These are phyloP conservation scores for Fusarium neocosmosporiellum DNA, from an alignment of 2,329 filamentous ascomycete genomes.

Conservation along the genomic window DNA sequence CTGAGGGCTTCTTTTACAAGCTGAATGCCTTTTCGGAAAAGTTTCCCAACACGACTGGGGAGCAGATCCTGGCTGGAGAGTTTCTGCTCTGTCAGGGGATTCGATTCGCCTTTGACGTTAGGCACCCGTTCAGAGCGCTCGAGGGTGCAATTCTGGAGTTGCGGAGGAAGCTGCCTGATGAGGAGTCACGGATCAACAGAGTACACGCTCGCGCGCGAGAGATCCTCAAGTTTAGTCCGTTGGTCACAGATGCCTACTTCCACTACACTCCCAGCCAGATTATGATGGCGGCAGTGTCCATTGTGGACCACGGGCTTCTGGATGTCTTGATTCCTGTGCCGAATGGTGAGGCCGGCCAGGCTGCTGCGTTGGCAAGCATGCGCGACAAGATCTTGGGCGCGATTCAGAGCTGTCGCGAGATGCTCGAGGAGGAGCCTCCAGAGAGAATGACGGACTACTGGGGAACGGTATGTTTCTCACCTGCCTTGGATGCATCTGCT, in stretches of 20 bases:
- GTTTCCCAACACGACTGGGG: constrained; percentile 76
- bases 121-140: constrained; percentile 88
- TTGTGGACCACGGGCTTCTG: constrained; percentile 76
- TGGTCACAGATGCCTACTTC: constrained; percentile 96
- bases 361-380: constrained; percentile 38
- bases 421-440: constrained; percentile 68
- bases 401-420: constrained; percentile 62
- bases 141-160: constrained; percentile 90
- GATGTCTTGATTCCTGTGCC: constrained; percentile 58
- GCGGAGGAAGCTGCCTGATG: constrained; percentile 72
- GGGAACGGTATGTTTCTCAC: constrained; percentile 56
- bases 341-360: constrained; percentile 44
- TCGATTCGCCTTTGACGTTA: constrained; percentile 92
- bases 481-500: constrained; percentile 11
- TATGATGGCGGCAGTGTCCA: constrained; percentile 82
- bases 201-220: constrained; percentile 81
- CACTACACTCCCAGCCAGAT: constrained; percentile 95
- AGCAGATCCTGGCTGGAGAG: constrained; percentile 90
- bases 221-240: constrained; percentile 80
- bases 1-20: constrained; percentile 83
- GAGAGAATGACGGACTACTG: constrained; percentile 66
- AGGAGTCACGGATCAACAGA: constrained; percentile 62
- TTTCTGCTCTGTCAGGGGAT: constrained; percentile 93
- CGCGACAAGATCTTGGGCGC: constrained; percentile 62
- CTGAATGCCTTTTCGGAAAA: constrained; percentile 73